Evolutionary conservation across 768 basidiomycete genomes (phyloP), one percentile per base, ranked within the genome.

Genomic region (Tricholoma hemisulphureum): DNA sequence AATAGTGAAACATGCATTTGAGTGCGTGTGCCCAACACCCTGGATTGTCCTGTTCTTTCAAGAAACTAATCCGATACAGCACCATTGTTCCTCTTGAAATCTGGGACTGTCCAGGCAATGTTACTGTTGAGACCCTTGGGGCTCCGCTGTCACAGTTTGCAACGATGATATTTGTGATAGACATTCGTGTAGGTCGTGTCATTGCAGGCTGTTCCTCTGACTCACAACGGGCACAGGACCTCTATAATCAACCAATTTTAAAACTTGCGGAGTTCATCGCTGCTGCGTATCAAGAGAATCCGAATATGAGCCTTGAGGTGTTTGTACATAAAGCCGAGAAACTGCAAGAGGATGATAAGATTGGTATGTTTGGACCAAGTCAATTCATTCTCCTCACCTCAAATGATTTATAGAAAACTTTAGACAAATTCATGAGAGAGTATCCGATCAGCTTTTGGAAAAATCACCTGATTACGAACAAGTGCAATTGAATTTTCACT

Each of bases 251-350:
- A 63, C 86, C 93, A 10, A 88, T 97, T 58, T 80, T 85, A 41
- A 88, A 87, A 61, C 84, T 95, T 52, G 87, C 92, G 56, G 85
- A 92, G 59, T 86, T 93, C 65, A 87, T 95, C 61, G 79, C 88
- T 29, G 83, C 88, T 6, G 88, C 91, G 3, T 89, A 86, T 67
- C 79, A 84, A 41, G 81, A 86, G 37, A 92, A 91, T 67, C 91
- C 88, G 5, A 77, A 80, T 39, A 83, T 95, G 57, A 84, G 86
- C 61, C 80, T 98, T 24, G 93, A 96, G 68, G 87, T 98, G 29
- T 97, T 98, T 64, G 91, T 95, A 6, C 96, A 98, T 75, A 98
- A 98, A 72, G 89, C 92, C 6, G 96, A 98, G 72, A 90, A 87
- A 49, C 76, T 96, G 41, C 86, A 88, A 57, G 93, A 96, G 63